These are phyloP conservation scores for Fomitopsis betulina DNA, from an alignment of 1,284 basidiomycete genomes.

Conservation along the genomic window DNA sequence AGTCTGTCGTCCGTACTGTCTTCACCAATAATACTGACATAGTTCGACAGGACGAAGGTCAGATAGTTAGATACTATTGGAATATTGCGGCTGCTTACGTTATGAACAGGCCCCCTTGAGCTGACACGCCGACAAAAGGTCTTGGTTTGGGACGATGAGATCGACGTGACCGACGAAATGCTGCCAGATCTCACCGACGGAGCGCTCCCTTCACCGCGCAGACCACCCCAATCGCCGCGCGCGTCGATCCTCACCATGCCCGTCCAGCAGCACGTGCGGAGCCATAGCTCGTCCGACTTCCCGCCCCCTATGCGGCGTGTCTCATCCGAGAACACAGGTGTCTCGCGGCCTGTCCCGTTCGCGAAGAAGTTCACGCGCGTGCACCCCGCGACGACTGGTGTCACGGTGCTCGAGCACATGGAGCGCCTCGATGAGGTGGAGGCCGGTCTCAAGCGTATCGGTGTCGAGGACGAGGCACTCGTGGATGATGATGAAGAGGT, in stretches of 20 bases:
- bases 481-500: constrained; percentile 34
- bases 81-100: constrained; percentile 7
- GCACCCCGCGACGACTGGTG: constrained; percentile 77
- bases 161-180: constrained; percentile 68
- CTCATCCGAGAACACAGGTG: constrained; percentile 52
- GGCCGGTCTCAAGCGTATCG: constrained; percentile 67
- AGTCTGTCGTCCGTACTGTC: constrained; percentile 25
- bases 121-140: constrained; percentile 75
- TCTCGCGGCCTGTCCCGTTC: constrained; percentile 68
- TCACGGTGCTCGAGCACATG: constrained; percentile 76
- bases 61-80: constrained; percentile 8
- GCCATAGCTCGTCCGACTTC: constrained; percentile 61
- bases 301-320: constrained; percentile 65
- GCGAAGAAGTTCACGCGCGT: constrained; percentile 73
- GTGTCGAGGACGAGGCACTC: constrained; percentile 48
- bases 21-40: not conserved
- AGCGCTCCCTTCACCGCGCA: constrained; percentile 29
- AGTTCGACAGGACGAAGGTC: constrained; percentile 53
- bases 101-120: constrained; percentile 71
- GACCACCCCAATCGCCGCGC: constrained; percentile 40
- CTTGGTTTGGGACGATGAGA: constrained; percentile 80
- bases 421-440: constrained; percentile 79
- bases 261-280: constrained; percentile 47
- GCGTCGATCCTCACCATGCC: constrained; percentile 62
- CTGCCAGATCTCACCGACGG: constrained; percentile 33